Conservation (phyloP, 176 grass and related monocot species). For the Tillandsia fasciculata region DNA sequence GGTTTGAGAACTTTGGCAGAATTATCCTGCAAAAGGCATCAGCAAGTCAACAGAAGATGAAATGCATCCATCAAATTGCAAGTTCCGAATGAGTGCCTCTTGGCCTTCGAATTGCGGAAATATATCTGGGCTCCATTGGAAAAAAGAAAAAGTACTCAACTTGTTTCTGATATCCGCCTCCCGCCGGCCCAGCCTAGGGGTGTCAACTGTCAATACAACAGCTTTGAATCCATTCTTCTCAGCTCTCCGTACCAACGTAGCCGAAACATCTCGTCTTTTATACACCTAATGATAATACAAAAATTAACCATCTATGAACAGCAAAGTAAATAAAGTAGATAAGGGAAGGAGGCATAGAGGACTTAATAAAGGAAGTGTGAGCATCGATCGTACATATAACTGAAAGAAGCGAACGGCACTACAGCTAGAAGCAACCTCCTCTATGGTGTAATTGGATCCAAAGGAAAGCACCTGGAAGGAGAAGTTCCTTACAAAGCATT, state of each 20-base stretch:
- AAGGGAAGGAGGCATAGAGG: neutral
- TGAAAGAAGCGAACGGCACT: constrained; percentile 74
- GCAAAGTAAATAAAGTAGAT: constrained; percentile 1
- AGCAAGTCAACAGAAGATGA: neutral
- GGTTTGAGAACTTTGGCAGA: constrained; percentile 24
- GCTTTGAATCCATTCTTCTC: constrained; percentile 71
- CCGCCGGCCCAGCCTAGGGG: constrained; percentile 56
- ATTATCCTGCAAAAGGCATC: constrained; percentile 40
- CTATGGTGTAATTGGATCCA: constrained; percentile 50
- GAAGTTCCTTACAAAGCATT: neutral
- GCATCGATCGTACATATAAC: constrained; percentile 58
- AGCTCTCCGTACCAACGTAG: constrained; percentile 46
- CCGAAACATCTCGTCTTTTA: constrained; percentile 64
- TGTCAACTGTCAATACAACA: constrained; percentile 88
- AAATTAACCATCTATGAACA: neutral
- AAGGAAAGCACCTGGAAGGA: constrained; percentile 63
- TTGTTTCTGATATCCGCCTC: constrained; percentile 88
- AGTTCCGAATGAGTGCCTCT: neutral
- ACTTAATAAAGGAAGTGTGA: neutral
- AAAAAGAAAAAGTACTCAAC: constrained; percentile 22
- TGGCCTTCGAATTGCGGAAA: neutral
- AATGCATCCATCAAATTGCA: neutral
- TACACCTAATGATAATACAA: constrained; percentile 33
- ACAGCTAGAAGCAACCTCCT: constrained; percentile 76
- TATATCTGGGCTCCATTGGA: neutral